Evolutionary conservation across 2,329 filamentous ascomycete genomes (phyloP), one percentile per base, ranked within the genome.

Genomic region (Sporothrix schenckii): DNA sequence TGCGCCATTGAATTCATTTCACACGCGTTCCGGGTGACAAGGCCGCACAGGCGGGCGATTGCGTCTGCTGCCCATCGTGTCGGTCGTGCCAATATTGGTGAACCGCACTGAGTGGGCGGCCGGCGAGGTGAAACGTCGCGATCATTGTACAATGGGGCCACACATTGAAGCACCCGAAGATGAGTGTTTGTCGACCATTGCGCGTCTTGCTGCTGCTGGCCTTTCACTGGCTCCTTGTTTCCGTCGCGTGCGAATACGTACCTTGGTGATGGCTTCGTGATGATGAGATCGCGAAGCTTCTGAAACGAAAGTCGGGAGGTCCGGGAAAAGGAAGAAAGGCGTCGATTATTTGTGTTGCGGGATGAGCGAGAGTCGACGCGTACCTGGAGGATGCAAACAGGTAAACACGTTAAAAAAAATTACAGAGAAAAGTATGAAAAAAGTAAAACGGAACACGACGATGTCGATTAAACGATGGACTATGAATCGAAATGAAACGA

Each of bases 391-490:
- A 44, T 52, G 21, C 66, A 69, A 72, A 72, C 56, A 70, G 66
- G 69, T 52, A 69, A 66, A 60, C 54, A 69, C 56, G 69, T 60
- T 30, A 63, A 53, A 63, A 69, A 69, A 69, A 68, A 67, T 69
- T 63, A 69, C 44, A 65, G 49, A 21, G 52, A 54, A 65, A 68
- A 70, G 63, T 27, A 68, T 66, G 60, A 71, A 49, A 27, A 63
- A 69, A 66, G 65, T 54, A 71, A 54, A 68, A 68, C 65, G 49
- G 52, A 60, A 68, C 63, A 53, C 61, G 61, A 72, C 65, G 52
- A 69, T 50, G 68, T 69, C 71, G 72, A 68, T 56, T 70, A 72
- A 72, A 73, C 68, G 71, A 74, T 74, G 72, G 71, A 72, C 72
- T 60, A 74, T 68, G 69, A 72, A 72, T 61, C 44, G 54, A 70